Conservation (phyloP, 1,139 yeast species). For the Kurtzmaniella natalensis region DNA sequence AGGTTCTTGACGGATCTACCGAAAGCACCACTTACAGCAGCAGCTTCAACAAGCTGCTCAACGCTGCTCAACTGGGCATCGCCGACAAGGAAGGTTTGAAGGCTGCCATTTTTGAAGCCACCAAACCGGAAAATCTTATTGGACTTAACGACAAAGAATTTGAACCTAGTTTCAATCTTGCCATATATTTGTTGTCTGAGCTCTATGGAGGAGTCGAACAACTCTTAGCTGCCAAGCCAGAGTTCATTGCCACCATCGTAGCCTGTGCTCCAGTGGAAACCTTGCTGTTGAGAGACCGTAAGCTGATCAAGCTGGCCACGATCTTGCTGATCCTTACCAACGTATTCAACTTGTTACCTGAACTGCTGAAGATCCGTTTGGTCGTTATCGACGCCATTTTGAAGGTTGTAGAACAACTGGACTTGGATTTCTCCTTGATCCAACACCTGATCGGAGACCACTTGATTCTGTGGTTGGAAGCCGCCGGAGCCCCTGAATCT, state of each 20-base stretch:
- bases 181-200: constrained; percentile 32
- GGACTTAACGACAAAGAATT: constrained; percentile 42
- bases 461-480: constrained; percentile 35
- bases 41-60: constrained; percentile 14
- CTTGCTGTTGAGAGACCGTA: constrained; percentile 45
- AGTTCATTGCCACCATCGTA: constrained; percentile 27
- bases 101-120: constrained; percentile 22
- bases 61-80: constrained; percentile 19
- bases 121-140: constrained; percentile 23
- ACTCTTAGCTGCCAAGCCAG: constrained; percentile 26
- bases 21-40: constrained; percentile 22
- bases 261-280: constrained; percentile 34
- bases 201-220: constrained; percentile 23
- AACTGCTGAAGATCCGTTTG: constrained; percentile 28
- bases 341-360: constrained; percentile 42
- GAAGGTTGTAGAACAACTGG: constrained; percentile 26
- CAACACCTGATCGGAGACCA: constrained; percentile 34
- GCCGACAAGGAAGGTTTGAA: constrained; percentile 27
- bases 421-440: constrained; percentile 31
- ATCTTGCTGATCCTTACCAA: constrained; percentile 40
- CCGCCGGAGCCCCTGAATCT: constrained; percentile 25
- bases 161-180: constrained; percentile 43
- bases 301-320: constrained; percentile 40
- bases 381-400: constrained; percentile 31
- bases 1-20: constrained; percentile 33